Percentiles rank a stretch among this genome's conserved stretches.
Evolutionary conservation across 768 basidiomycete genomes (phyloP).

Genomic region (Hygrophorus russula): DNA sequence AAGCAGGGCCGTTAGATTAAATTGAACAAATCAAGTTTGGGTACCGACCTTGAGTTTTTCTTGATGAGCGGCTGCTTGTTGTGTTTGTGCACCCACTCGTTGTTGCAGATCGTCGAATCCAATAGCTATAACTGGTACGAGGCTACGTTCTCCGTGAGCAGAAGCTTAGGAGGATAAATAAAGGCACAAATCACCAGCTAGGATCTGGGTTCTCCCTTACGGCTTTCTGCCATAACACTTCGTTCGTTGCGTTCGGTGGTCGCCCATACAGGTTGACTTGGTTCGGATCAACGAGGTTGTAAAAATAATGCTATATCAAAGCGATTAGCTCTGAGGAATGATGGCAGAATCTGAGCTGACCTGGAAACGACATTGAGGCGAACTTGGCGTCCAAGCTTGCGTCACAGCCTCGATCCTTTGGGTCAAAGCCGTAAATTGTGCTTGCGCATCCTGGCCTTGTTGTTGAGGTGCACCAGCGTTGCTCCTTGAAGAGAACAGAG

Average conservation of each 20-base stretch:
- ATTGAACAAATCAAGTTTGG: background rate
- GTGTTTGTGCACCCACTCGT: constrained; percentile 66
- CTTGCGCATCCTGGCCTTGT: constrained; percentile 42
- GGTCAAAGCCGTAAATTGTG: constrained; percentile 40
- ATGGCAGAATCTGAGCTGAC: constrained; percentile 24
- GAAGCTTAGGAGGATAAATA: background rate
- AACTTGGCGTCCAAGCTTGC: constrained; percentile 60
- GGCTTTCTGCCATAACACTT: constrained; percentile 70
- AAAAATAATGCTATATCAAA: constrained; percentile 57
- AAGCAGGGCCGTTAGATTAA: constrained; percentile 2
- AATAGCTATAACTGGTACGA: constrained; percentile 69
- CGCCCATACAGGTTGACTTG: constrained; percentile 57
- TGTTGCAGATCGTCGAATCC: constrained; percentile 76
- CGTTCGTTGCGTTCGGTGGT: constrained; percentile 62
- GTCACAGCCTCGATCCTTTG: constrained; percentile 55
- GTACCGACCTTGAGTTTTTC: constrained; percentile 45
- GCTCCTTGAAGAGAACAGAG: constrained; percentile 15
- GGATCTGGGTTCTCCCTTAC: constrained; percentile 75
- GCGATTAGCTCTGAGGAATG: background rate
- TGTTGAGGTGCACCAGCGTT: constrained; percentile 20
- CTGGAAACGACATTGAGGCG: constrained; percentile 70
- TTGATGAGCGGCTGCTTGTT: constrained; percentile 55
- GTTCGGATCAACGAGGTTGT: constrained; percentile 69
- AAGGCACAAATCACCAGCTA: constrained; percentile 37
- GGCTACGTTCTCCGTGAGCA: constrained; percentile 25